Base-by-base conservation (phyloP, 495 filamentous ascomycete species). In the Penicillium samsonianum region DNA sequence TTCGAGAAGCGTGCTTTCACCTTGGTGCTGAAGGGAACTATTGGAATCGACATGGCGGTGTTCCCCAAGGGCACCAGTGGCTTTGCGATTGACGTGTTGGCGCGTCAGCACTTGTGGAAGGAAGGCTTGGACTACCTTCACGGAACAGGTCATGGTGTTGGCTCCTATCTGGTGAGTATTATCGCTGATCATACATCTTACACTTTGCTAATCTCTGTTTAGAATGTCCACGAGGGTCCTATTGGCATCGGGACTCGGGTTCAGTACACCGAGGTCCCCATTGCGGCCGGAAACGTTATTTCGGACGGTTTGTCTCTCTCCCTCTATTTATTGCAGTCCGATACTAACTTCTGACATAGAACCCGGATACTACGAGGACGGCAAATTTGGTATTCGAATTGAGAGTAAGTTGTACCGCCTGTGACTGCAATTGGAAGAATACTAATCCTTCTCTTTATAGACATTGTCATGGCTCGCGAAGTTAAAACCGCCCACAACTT, bases 291-390 rank as follows among this genome's bases (percentile, higher is more conserved):
- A 44, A 96, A 97, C 67, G 92, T 98, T 42, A 83, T 97, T 57
- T 96, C 92, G 4, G 87, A 96, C 67, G 84, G 80, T 82, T 65
- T 35, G 74, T 51, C 30, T 26, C 26, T n/a, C 17, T 37, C 35
- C 31, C 20, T 30, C 22, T 4, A 8, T 10, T 35, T 5, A 33
- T 11, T 44, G 23, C 9, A 8, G 41, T 5, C 14, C 6, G 7
- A 23, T 50, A 46, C 50, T 56, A 25, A 68, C 52, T 49, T 37
- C 62, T 73, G 30, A 67, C 44, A n/a, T 57, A 83, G 92, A 99
- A 70, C 95, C 94, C 14, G 95, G 95, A 30, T 99, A 92, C 76
- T 99, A 99, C 74, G 95, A 98, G 73, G 95, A 99, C 65, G 95
- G 92, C 44, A 86, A 87, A 10, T 99, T 95, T 67, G 95, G 95